These are phyloP conservation scores for Selenicereus undatus DNA, from an alignment of 148 eudicot genomes.

Conservation along the genomic window DNA sequence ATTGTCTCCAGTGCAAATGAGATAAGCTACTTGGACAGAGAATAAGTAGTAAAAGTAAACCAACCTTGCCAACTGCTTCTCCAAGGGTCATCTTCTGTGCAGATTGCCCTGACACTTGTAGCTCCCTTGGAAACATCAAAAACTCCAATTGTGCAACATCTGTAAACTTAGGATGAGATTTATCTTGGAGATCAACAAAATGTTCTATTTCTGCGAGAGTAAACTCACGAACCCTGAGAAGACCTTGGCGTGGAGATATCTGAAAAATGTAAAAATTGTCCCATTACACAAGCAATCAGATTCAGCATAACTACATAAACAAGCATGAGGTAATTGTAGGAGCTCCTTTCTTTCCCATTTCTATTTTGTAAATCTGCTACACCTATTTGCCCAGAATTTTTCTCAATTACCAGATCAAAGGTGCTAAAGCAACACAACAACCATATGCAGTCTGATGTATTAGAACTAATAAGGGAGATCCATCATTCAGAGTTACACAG, in stretches of 20 bases:
- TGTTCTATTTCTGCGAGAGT: slow-evolving; percentile 96
- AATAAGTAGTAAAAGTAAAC: slow-evolving; percentile 10
- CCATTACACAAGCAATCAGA: background rate
- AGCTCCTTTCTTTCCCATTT: background rate
- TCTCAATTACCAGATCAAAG: background rate
- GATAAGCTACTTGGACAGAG: background rate
- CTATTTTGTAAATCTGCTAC: background rate
- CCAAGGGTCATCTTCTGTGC: slow-evolving; percentile 61
- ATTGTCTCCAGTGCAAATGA: background rate
- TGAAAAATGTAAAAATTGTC: slow-evolving; percentile 28
- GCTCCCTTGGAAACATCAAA: slow-evolving; percentile 92
- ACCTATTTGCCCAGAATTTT: background rate
- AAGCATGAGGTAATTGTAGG: background rate
- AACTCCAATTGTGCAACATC: slow-evolving; percentile 75
- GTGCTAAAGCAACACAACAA: background rate
- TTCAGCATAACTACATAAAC: background rate
- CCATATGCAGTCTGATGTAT: background rate
- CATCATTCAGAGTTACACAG: background rate
- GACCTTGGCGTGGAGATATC: slow-evolving; percentile 99
- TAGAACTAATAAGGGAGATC: background rate
- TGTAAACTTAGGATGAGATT: slow-evolving; percentile 82
- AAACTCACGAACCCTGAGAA: slow-evolving; percentile 90
- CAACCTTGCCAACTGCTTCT: slow-evolving; percentile 78
- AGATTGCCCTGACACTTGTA: slow-evolving; percentile 75
- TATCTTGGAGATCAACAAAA: slow-evolving; percentile 93